A percentile compares a stretch with the other conserved stretches of the same genome.
These are phyloP conservation scores for Lyophyllum shimeji DNA, from an alignment of 768 basidiomycete species.

Conservation along the genomic window DNA sequence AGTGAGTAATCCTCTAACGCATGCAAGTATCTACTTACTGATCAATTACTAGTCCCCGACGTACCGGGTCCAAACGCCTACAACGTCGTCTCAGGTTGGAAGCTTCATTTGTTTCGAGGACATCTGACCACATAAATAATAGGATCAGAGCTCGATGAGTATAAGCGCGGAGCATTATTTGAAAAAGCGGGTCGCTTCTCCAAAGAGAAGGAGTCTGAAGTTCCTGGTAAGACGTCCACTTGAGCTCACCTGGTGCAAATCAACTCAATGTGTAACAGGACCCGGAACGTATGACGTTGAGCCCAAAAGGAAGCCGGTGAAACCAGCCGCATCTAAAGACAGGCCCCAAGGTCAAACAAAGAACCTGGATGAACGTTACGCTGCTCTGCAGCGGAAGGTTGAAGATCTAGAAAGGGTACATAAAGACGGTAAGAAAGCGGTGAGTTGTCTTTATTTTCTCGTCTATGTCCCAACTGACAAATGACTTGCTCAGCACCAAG, in stretches of 20 bases:
- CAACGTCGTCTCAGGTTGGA: slow-evolving; percentile 38
- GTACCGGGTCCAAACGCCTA: slow-evolving; percentile 55
- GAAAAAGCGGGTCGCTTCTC: slow-evolving; percentile 56
- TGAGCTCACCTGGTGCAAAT: background rate
- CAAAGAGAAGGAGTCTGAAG: slow-evolving; percentile 40
- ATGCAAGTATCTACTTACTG: background rate
- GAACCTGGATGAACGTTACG: slow-evolving; percentile 46
- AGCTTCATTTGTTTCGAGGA: background rate
- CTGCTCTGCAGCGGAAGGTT: slow-evolving; percentile 57
- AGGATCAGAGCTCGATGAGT: slow-evolving; percentile 48
- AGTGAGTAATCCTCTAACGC: slow-evolving; percentile 21
- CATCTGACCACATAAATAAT: background rate
- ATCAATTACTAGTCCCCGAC: slow-evolving; percentile 38
- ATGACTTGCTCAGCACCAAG: slow-evolving; percentile 46
- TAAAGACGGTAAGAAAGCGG: slow-evolving; percentile 63
- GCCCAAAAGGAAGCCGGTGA: slow-evolving; percentile 22
- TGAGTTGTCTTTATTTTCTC: slow-evolving; percentile 29
- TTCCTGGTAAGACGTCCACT: slow-evolving; percentile 36
- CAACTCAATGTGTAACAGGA: slow-evolving; percentile 23
- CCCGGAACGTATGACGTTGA: slow-evolving; percentile 31
- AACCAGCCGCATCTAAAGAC: slow-evolving; percentile 19
- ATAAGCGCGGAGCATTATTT: slow-evolving; percentile 59
- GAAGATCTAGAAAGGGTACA: slow-evolving; percentile 65
- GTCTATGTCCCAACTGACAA: background rate
- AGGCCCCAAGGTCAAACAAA: slow-evolving; percentile 18